phyloP scores from a whole-genome alignment of 768 basidiomycete genomes.

The Leccinellum luteum region DNA sequence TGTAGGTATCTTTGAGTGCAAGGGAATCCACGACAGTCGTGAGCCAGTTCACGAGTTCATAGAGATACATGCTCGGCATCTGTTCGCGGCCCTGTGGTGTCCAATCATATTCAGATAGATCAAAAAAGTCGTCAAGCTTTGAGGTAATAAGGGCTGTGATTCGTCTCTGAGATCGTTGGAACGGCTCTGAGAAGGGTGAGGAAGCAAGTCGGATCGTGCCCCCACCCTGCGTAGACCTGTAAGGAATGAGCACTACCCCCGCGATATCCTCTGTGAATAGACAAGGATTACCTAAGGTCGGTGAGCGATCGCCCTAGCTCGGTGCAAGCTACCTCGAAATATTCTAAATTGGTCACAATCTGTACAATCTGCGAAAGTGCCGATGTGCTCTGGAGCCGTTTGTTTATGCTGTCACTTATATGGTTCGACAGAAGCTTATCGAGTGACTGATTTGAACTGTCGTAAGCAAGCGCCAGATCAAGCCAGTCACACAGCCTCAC shows the following conservation, averaged over 20 bases:
- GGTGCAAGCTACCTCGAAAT: constrained; percentile 80
- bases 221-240: constrained; percentile 81
- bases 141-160: constrained; percentile 82
- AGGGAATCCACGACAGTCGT: constrained; percentile 93
- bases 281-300: constrained; percentile 61
- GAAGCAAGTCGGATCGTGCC: constrained; percentile 73
- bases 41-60: constrained; percentile 94
- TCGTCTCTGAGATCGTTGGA: constrained; percentile 66
- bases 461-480: constrained; percentile 1
- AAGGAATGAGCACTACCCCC: constrained; percentile 2
- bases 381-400: constrained; percentile 68
- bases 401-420: constrained; percentile 73
- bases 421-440: constrained; percentile 76
- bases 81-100: constrained; percentile 67
- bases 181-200: constrained; percentile 64
- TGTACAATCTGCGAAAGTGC: constrained; percentile 91
- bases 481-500: constrained; percentile 38
- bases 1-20: constrained; percentile 78
- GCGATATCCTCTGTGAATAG: background rate
- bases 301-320: constrained; percentile 86
- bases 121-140: constrained; percentile 95
- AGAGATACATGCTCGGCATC: constrained; percentile 89
- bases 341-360: constrained; percentile 88
- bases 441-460: constrained; percentile 60
- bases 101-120: constrained; percentile 94